Conservation (phyloP, 108 stramenopile species). For the Cyclotella kingstonii region DNA sequence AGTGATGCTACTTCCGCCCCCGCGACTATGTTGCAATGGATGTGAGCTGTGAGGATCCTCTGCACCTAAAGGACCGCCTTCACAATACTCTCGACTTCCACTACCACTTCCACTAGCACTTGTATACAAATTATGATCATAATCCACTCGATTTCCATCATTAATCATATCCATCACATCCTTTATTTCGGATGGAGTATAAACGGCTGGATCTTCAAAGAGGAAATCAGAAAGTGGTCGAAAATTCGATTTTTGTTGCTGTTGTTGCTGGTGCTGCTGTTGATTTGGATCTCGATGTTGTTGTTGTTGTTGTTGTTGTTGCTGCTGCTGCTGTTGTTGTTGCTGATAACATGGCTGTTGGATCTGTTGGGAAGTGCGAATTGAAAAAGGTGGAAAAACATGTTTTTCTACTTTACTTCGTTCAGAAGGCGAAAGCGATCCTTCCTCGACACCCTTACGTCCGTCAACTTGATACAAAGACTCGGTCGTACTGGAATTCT, state of each 20-base stretch:
- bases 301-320: slow-evolving; percentile 22
- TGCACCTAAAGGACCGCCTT: slow-evolving; percentile 1
- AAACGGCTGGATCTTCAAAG: slow-evolving; percentile 79
- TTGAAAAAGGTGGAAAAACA: not conserved
- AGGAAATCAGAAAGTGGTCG: slow-evolving; percentile 70
- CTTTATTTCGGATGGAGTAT: slow-evolving; percentile 75
- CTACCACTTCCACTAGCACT: no score
- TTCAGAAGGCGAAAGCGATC: no score
- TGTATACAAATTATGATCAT: slow-evolving; percentile 8
- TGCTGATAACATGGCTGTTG: slow-evolving; percentile 28
- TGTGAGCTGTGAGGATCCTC: slow-evolving; percentile 15
- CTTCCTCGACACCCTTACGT: no score
- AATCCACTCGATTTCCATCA: slow-evolving; percentile 62
- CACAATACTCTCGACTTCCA: not conserved
- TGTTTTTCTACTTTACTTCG: no score
- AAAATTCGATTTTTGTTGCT: slow-evolving; percentile 22
- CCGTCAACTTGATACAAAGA: no score
- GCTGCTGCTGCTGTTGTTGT: not conserved
- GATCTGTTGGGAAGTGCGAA: not conserved
- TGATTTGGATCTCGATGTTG: slow-evolving; percentile 3
- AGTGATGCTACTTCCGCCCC: not conserved
- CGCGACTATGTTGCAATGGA: slow-evolving; percentile 10
- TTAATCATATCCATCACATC: slow-evolving; percentile 88
- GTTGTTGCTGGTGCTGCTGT: slow-evolving; percentile 13
- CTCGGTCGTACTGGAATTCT: no score